Evolutionary conservation across 768 basidiomycete species (phyloP).

Genomic region (Hirschioporus abietinus): DNA sequence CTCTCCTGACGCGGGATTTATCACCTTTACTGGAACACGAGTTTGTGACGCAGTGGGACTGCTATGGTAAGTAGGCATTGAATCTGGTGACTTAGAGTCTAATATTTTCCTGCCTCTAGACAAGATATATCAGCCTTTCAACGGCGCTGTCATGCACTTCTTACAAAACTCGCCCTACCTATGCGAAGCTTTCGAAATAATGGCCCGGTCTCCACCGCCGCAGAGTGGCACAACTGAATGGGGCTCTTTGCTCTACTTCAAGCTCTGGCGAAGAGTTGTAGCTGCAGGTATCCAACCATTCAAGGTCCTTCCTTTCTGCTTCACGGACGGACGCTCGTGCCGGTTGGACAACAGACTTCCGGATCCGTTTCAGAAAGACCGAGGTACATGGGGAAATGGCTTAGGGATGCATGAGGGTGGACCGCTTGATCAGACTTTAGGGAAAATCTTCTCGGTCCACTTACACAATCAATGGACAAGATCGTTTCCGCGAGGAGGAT

Average conservation of each 20-base stretch:
- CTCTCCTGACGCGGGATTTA: constrained; percentile 82
- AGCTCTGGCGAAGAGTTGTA: constrained; percentile 83
- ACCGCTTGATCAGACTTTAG: constrained; percentile 53
- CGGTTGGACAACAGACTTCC: constrained; percentile 91
- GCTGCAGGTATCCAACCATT: constrained; percentile 73
- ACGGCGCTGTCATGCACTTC: constrained; percentile 96
- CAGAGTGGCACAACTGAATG: constrained; percentile 82
- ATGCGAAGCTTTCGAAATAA: constrained; percentile 93
- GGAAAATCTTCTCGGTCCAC: constrained; percentile 82
- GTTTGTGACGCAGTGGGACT: constrained; percentile 99
- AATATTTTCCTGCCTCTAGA: constrained; percentile 27
- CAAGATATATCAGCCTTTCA: constrained; percentile 72
- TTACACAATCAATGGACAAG: constrained; percentile 97
- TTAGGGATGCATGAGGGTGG: constrained; percentile 56
- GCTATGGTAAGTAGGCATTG: constrained; percentile 63
- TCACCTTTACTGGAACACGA: constrained; percentile 87
- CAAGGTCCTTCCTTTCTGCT: constrained; percentile 92
- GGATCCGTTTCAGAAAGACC: constrained; percentile 67
- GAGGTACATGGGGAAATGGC: constrained; percentile 69
- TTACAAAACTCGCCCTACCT: constrained; percentile 88
- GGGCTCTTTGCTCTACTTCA: constrained; percentile 89
- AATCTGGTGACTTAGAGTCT: not conserved
- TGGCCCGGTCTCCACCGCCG: constrained; percentile 70
- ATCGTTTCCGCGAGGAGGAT: constrained; percentile 73
- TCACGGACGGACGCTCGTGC: constrained; percentile 87